Percentiles rank a stretch among this genome's conserved stretches.
Evolutionary conservation across 2,329 filamentous ascomycete genomes (phyloP).

Genomic region (Microcyclospora pomicola): DNA sequence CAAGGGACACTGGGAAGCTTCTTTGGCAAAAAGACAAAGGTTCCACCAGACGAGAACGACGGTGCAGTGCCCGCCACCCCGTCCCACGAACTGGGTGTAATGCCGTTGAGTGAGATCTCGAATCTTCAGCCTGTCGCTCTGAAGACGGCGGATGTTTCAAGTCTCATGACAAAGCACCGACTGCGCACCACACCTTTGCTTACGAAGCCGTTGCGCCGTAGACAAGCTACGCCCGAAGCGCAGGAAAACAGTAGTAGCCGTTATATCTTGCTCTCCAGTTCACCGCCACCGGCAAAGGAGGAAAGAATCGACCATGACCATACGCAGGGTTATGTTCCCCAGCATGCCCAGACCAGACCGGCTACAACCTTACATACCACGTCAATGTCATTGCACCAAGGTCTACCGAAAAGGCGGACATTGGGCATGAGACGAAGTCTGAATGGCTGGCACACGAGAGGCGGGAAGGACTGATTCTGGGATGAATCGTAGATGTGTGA

Average conservation of each 20-base stretch:
- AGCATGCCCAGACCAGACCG: constrained; percentile 17
- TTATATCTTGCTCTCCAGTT: constrained; percentile 37
- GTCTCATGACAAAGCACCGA: constrained; percentile 8
- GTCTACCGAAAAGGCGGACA: constrained; percentile 29
- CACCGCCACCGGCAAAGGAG: constrained; percentile 23
- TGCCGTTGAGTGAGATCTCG: constrained; percentile 19
- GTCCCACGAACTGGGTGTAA: too few species aligned
- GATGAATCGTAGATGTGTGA: too few species aligned
- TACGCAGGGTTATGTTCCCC: neutral
- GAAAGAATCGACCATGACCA: constrained; percentile 3
- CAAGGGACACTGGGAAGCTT: constrained; percentile 42
- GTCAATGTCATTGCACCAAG: constrained; percentile 24
- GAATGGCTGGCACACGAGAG: constrained; percentile 33
- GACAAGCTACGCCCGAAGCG: constrained; percentile 16
- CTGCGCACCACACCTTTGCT: constrained; percentile 21
- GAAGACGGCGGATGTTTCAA: neutral
- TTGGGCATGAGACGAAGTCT: constrained; percentile 37
- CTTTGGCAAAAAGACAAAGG: constrained; percentile 25
- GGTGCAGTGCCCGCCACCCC: too few species aligned
- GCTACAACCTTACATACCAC: constrained; percentile 32
- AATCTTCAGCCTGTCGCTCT: constrained; percentile 10
- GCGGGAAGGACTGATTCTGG: neutral
- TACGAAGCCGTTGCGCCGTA: neutral
- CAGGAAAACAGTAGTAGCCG: constrained; percentile 20
- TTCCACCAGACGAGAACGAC: too few species aligned